phyloP scores from a whole-genome alignment of 2,329 filamentous ascomycete species.

The Ceratocystis cacaofunesta region DNA sequence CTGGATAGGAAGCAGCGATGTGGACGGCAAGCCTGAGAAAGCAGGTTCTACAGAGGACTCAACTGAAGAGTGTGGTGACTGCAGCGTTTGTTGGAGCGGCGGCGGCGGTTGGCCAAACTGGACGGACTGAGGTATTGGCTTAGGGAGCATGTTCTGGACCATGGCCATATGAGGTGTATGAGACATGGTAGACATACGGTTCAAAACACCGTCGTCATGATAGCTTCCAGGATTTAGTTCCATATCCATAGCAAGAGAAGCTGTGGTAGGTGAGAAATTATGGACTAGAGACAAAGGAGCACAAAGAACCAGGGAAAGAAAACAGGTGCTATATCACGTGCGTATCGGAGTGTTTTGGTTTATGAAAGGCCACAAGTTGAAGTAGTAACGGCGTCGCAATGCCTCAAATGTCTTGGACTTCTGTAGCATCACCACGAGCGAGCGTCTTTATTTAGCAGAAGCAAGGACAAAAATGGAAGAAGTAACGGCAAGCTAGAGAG shows the following conservation, averaged over 20 bases:
- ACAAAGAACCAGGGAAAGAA: not conserved
- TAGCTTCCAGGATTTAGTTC: not conserved
- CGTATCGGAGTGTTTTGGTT: not conserved
- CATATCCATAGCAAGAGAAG: not conserved
- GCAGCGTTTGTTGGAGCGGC: not conserved
- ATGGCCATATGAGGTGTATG: not conserved
- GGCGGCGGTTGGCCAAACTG: not conserved
- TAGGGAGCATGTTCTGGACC: not conserved
- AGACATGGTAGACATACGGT: not conserved
- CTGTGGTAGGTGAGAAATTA: not conserved
- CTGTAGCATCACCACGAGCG: conserved; percentile 6
- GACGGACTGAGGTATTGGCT: not conserved
- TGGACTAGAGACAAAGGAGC: not conserved
- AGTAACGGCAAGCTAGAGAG: not conserved
- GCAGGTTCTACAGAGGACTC: not conserved
- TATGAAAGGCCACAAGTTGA: not conserved
- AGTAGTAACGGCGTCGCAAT: conserved; percentile 7
- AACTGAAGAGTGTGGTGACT: not conserved
- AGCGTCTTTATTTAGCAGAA: not conserved
- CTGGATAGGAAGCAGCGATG: not conserved
- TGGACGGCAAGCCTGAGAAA: not conserved
- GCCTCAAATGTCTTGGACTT: conserved; percentile 6
- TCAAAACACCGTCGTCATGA: not conserved
- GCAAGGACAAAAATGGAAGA: not conserved
- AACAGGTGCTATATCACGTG: not conserved